A percentile compares a stretch with the other conserved stretches of the same genome.
Evolutionary conservation across 176 grass and related monocot genomes (phyloP).

Genomic region (Saccharum officinarum): DNA sequence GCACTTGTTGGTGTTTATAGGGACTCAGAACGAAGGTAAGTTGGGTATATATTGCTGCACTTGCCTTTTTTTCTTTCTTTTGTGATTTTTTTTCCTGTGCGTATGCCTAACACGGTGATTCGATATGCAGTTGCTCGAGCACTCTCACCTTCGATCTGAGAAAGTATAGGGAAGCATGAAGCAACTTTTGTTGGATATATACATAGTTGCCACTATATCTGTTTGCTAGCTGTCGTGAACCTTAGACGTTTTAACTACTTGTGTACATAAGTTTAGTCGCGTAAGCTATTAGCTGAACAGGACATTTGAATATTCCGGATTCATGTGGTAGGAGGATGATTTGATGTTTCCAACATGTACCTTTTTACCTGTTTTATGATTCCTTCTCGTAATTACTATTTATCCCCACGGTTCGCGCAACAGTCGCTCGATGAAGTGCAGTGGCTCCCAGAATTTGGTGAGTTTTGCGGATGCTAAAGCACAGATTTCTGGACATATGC

Average conservation of each 20-base stretch:
- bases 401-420: neutral
- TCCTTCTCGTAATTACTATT: neutral
- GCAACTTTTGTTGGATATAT: neutral
- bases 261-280: neutral
- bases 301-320: neutral
- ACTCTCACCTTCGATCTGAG: conserved; percentile 96
- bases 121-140: conserved; percentile 78
- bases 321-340: neutral
- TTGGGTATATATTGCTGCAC: conserved; percentile 10
- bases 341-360: neutral
- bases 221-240: neutral
- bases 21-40: conserved; percentile 82
- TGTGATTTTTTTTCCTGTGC: neutral
- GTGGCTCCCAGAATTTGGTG: neutral
- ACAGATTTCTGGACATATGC: neutral
- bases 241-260: neutral
- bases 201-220: neutral
- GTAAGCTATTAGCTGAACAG: neutral
- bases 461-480: neutral
- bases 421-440: neutral
- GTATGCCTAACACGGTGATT: conserved; percentile 24
- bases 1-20: conserved; percentile 96
- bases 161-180: conserved; percentile 79
- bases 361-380: neutral
- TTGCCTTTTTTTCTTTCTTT: neutral